Conservation (phyloP, 345 rosid species). For the Salix caprea region DNA sequence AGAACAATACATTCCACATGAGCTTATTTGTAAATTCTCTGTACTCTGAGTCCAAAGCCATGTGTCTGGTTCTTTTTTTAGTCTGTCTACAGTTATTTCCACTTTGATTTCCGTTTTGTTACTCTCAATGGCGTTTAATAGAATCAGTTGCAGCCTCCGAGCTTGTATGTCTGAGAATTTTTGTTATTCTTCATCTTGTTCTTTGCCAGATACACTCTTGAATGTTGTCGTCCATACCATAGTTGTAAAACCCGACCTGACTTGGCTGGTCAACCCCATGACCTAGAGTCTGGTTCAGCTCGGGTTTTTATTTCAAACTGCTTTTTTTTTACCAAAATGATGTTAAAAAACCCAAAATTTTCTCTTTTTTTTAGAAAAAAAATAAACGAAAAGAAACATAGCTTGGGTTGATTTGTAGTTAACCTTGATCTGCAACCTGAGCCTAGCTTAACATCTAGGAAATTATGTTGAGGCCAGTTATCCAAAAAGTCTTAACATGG, state of each 20-base stretch:
- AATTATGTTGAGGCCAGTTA: not conserved
- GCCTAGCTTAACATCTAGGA: not conserved
- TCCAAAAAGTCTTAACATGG: not conserved
- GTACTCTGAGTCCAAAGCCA: not conserved
- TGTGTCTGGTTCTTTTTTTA: not conserved
- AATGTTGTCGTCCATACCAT: not conserved
- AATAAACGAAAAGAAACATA: too few species aligned
- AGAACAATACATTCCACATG: not conserved
- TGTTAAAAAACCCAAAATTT: too few species aligned
- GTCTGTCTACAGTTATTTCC: not conserved
- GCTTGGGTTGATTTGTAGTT: too few species aligned
- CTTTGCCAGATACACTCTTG: not conserved
- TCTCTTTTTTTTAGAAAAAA: too few species aligned
- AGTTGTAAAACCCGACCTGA: too few species aligned
- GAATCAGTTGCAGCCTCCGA: not conserved
- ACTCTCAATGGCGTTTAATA: not conserved
- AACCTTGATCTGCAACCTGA: too few species aligned
- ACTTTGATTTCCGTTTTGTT: not conserved
- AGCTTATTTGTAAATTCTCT: not conserved
- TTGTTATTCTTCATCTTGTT: not conserved
- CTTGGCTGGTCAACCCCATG: too few species aligned
- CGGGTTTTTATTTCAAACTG: too few species aligned
- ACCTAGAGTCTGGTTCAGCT: too few species aligned
- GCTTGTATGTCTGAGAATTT: not conserved
- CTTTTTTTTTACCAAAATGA: too few species aligned